A percentile compares a stretch with the other conserved stretches of the same genome.
Conservation (phyloP, 2,329 filamentous ascomycete species). For the Hypoxylon sp. region DNA sequence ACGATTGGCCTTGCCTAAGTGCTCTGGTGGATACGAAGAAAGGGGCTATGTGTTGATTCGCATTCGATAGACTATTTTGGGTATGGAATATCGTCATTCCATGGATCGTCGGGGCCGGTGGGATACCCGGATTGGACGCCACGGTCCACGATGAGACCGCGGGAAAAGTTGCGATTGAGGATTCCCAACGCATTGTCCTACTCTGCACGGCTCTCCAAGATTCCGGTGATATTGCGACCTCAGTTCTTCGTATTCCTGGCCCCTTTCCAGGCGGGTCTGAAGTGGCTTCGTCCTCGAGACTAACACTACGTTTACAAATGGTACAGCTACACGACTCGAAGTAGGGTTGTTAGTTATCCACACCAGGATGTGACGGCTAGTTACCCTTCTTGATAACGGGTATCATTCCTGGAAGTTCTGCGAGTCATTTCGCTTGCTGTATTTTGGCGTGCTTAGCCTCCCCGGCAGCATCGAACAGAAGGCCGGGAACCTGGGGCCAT, state of each 20-base stretch:
- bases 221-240: not conserved
- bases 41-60: not conserved
- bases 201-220: not conserved
- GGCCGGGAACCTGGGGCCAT: not conserved
- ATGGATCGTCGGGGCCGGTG: constrained; percentile 27
- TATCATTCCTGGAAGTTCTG: not conserved
- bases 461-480: not conserved
- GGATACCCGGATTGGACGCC: constrained; percentile 14
- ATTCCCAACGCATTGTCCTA: constrained; percentile 4
- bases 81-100: constrained; percentile 22
- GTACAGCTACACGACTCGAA: not conserved
- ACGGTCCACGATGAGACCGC: constrained; percentile 13
- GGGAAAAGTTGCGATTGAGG: constrained; percentile 8
- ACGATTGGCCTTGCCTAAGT: constrained; percentile 19
- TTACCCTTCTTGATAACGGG: not conserved
- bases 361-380: not conserved
- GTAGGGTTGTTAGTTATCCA: not conserved
- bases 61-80: not conserved
- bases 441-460: not conserved
- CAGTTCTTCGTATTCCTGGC: not conserved
- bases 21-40: constrained; percentile 13
- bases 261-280: not conserved
- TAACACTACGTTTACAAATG: not conserved
- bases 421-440: not conserved
- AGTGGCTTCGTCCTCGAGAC: not conserved